Base-by-base conservation (phyloP, 2,329 filamentous ascomycete species). In the Fusarium kyushuense region DNA sequence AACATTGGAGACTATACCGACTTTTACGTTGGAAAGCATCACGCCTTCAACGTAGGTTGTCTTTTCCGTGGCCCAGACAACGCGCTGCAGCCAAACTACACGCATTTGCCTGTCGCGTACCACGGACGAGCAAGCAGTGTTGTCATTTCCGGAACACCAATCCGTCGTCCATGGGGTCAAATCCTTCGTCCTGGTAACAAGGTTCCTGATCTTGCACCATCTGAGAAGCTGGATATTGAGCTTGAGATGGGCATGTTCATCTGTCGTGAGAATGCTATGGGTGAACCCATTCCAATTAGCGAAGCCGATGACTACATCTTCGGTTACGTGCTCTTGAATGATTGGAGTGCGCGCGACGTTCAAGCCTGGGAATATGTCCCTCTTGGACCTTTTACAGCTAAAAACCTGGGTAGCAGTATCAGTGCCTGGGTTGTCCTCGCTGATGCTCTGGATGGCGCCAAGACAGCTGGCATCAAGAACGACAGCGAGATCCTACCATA, bases 1-100 rank as follows among this genome's bases (percentile, higher is more conserved):
- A 82, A 86, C 36, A 92, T 95, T 72, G 91, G 92, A 32, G 92
- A 95, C 75, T 95, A 95, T 76, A 93, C 92, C 3, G 92, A 96
- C 76, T 96, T 95, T 80, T 96, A 92, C 75, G 92, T 90, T 16
- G 92, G 92, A 48, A 81, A 90, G 72, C 90, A 94, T 74, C 92
- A 96, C 78, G 92, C 92, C 7, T 91, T 89, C 81, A 80, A 80
- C 70, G 83, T 92, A 11, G 92, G 91, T 6, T 85, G 87, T 2
- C 84, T 94, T 23, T 93, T 95, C 79, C 87, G 92, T 33, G 92
- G 91, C 0, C 86, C 89, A 0, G 84, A 86, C 17, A 92, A 93
- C 69, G 91, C 92, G 0, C 82, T 96, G 21, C 90, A 94, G 77
- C 90, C 91, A 12, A 95, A 95, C 76, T 96, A 95, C 77, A 91